Evolutionary conservation across 2,329 filamentous ascomycete species (phyloP).

Genomic region (Colletotrichum endophyticum): DNA sequence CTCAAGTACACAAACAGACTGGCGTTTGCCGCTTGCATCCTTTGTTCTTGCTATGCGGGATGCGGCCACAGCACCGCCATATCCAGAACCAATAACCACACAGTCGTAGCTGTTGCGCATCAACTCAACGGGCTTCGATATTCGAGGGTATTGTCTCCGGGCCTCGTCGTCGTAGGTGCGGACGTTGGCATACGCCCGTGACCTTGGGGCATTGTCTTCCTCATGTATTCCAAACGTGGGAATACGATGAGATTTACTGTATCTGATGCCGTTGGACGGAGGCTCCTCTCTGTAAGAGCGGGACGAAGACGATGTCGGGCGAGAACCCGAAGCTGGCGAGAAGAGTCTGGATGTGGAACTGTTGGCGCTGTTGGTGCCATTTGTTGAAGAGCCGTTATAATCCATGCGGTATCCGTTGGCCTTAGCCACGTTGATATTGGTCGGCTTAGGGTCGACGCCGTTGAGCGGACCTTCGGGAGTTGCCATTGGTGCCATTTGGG

Average conservation of each 20-base stretch:
- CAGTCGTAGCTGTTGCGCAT: constrained; percentile 66
- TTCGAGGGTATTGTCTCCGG: constrained; percentile 49
- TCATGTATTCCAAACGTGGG: constrained; percentile 33
- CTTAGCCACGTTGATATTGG: constrained; percentile 3
- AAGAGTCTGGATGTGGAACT: constrained; percentile 6
- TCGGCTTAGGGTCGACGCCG: neutral
- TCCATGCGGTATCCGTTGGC: constrained; percentile 1
- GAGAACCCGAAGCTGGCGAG: constrained; percentile 11
- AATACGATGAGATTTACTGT: constrained; percentile 28
- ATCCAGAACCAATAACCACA: constrained; percentile 72
- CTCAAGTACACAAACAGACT: constrained; percentile 69
- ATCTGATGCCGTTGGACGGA: constrained; percentile 19
- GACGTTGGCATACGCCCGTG: constrained; percentile 31
- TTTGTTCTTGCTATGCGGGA: constrained; percentile 66
- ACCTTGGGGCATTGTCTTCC: constrained; percentile 36
- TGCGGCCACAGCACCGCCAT: constrained; percentile 70
- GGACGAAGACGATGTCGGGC: constrained; percentile 7
- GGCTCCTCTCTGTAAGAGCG: constrained; percentile 20
- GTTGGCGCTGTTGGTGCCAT: neutral
- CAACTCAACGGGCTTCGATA: constrained; percentile 62
- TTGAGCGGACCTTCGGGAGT: neutral
- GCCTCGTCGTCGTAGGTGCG: constrained; percentile 29
- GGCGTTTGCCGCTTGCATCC: constrained; percentile 34
- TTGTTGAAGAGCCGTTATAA: neutral
- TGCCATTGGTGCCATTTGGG: constrained; percentile 16